Evolutionary conservation across 2,329 filamentous ascomycete genomes (phyloP).

Genomic region (Botrytis elliptica): DNA sequence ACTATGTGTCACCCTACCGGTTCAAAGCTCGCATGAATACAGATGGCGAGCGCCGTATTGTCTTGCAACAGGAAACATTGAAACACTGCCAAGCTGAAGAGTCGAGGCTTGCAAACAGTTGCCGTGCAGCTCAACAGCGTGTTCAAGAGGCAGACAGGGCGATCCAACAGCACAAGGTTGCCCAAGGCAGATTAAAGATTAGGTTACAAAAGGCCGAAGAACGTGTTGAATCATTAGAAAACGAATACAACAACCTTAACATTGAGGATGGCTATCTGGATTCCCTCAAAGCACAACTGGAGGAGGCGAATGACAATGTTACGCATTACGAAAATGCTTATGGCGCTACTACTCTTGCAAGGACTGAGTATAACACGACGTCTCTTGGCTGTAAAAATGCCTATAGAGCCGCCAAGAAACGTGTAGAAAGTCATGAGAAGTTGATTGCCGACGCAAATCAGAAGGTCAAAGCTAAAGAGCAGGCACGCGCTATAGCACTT

Average conservation of each 20-base stretch:
- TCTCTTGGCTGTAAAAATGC: slow-evolving; percentile 40
- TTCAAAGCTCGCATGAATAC: slow-evolving; percentile 71
- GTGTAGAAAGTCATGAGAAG: slow-evolving; percentile 40
- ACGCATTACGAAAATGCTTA: slow-evolving; percentile 55
- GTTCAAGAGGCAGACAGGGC: slow-evolving; percentile 50
- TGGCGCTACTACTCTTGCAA: slow-evolving; percentile 51
- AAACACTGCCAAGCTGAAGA: slow-evolving; percentile 57
- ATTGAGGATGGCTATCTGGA: slow-evolving; percentile 67
- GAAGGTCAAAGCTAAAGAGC: slow-evolving; percentile 50
- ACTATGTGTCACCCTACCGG: slow-evolving; percentile 44
- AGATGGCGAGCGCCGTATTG: slow-evolving; percentile 67
- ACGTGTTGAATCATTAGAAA: slow-evolving; percentile 51
- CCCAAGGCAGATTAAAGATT: slow-evolving; percentile 50
- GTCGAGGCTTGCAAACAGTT: slow-evolving; percentile 44
- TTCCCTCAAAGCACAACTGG: slow-evolving; percentile 56
- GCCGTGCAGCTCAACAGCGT: slow-evolving; percentile 43
- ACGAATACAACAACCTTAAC: slow-evolving; percentile 64
- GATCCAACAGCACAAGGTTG: slow-evolving; percentile 50
- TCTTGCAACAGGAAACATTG: slow-evolving; percentile 49
- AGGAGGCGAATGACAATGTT: slow-evolving; percentile 47
- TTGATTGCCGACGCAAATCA: slow-evolving; percentile 55
- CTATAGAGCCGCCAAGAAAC: slow-evolving; percentile 43
- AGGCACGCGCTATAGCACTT: slow-evolving; percentile 54
- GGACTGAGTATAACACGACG: slow-evolving; percentile 48
- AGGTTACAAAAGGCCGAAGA: slow-evolving; percentile 60